phyloP scores from a whole-genome alignment of 495 filamentous ascomycete genomes.

The Talaromyces nanjingensis region DNA sequence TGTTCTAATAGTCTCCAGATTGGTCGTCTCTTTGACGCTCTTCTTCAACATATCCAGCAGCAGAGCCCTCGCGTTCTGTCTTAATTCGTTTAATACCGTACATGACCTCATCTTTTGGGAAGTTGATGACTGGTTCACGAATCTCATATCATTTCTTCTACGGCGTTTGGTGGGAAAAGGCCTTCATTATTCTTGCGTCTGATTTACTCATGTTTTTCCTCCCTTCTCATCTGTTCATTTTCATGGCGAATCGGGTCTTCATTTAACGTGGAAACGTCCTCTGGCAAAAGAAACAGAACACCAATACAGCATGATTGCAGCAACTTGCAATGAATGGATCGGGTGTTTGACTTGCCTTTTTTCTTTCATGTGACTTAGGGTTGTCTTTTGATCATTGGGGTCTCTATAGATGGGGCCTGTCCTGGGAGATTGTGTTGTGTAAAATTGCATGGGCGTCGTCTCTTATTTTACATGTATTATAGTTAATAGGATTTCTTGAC shows the following conservation, averaged over 20 bases:
- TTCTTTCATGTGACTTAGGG: neutral
- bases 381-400: neutral
- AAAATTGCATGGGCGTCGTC: conserved; percentile 6
- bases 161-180: conserved; percentile 10
- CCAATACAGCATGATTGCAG: conserved; percentile 3
- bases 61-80: conserved; percentile 33
- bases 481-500: conserved; percentile 1
- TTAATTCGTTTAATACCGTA: conserved; percentile 21
- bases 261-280: conserved; percentile 4
- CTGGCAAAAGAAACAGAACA: neutral
- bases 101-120: neutral
- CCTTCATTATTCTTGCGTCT: conserved; percentile 14
- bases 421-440: conserved; percentile 9
- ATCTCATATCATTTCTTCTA: neutral
- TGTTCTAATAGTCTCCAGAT: conserved; percentile 22
- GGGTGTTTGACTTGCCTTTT: conserved; percentile 9
- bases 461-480: conserved; percentile 10
- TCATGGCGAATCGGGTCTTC: neutral
- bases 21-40: conserved; percentile 43
- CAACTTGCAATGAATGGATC: conserved; percentile 1
- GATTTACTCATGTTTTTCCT: conserved; percentile 3
- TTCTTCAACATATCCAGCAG: conserved; percentile 44
- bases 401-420: neutral
- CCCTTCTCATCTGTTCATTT: neutral
- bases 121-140: conserved; percentile 10